Evolutionary conservation across 228 moss, liverwort and hornwort species (phyloP).

Genomic region (Sphagnum fallax): DNA sequence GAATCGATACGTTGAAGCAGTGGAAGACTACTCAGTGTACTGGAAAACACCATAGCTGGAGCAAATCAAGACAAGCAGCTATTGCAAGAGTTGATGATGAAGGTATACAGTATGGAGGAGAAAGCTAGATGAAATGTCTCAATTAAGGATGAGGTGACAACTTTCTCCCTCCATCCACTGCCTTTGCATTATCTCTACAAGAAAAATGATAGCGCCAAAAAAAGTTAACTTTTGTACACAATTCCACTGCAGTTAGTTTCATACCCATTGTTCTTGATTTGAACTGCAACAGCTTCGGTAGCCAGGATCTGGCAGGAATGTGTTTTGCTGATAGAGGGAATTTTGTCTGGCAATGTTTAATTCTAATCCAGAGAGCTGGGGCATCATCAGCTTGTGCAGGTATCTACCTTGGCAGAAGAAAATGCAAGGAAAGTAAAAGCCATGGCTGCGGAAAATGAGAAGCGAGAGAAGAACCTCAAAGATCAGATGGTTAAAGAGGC

Average conservation of each 20-base stretch:
- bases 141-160: background rate
- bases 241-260: too few relatives aligned
- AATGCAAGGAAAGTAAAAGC: background rate
- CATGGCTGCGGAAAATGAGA: background rate
- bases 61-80: background rate
- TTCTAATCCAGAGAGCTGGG: too few relatives aligned
- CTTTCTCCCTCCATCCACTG: background rate
- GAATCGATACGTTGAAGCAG: background rate
- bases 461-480: background rate
- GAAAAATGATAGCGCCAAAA: background rate
- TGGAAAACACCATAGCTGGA: background rate
- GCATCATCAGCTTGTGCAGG: background rate
- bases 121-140: background rate
- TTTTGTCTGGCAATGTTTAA: background rate
- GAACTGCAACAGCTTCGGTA: background rate
- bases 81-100: background rate
- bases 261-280: too few relatives aligned
- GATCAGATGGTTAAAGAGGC: background rate
- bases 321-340: background rate
- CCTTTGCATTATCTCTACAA: background rate
- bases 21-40: background rate
- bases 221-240: too few relatives aligned
- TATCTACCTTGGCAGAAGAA: background rate
- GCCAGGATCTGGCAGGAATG: background rate
- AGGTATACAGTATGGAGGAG: background rate